phyloP scores from a whole-genome alignment of 2,329 filamentous ascomycete species.

The Zymoseptoria passerinii region DNA sequence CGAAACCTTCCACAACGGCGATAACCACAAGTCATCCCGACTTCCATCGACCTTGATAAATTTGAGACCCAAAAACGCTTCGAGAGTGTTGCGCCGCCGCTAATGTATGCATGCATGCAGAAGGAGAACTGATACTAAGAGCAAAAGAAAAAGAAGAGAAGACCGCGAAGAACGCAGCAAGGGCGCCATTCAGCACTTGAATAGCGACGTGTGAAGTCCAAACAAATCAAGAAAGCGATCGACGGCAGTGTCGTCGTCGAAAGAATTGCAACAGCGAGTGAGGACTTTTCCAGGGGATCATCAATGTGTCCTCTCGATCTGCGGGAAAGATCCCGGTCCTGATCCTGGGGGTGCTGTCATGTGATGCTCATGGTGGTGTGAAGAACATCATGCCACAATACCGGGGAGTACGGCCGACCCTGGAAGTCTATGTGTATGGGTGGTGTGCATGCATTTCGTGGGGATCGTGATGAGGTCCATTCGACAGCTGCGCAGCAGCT shows the following conservation, averaged over 20 bases:
- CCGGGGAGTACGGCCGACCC: neutral
- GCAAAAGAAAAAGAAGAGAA: neutral
- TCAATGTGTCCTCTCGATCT: neutral
- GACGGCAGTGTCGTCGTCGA: neutral
- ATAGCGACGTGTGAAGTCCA: conserved; percentile 14
- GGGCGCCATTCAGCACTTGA: conserved; percentile 27
- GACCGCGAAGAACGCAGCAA: conserved; percentile 2
- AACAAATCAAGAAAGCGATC: conserved; percentile 1
- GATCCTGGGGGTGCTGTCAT: neutral
- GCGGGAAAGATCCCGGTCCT: neutral
- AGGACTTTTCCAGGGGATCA: neutral
- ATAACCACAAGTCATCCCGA: neutral
- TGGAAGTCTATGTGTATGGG: neutral
- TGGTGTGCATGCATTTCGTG: neutral
- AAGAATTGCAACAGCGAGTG: neutral
- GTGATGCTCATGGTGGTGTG: neutral
- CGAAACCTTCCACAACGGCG: no score
- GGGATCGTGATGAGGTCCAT: neutral
- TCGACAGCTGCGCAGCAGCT: neutral
- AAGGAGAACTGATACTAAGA: neutral
- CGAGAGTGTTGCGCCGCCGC: neutral
- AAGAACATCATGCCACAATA: neutral
- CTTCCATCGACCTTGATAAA: neutral
- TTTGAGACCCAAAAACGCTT: neutral
- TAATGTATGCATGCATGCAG: neutral